A percentile compares a stretch with the other conserved stretches of the same genome.
Evolutionary conservation across 1,139 yeast species (phyloP).

Genomic region (Suhomyces maxii): DNA sequence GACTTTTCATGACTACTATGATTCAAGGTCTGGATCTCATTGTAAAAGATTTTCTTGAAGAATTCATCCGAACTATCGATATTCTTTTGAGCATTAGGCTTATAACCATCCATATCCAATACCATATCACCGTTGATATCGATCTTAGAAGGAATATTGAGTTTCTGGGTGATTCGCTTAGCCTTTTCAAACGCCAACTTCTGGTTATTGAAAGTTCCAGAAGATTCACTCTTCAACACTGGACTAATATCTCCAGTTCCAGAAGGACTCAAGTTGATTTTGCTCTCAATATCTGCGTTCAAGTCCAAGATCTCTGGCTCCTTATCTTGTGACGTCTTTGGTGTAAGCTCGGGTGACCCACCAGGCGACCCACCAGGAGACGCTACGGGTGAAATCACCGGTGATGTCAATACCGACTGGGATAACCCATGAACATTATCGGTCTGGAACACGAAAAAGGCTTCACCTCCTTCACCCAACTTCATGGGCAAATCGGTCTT

Average conservation of each 20-base stretch:
- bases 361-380: conserved; percentile 63
- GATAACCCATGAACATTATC: conserved; percentile 61
- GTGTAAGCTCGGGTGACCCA: conserved; percentile 23
- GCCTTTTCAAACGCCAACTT: conserved; percentile 63
- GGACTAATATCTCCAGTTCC: conserved; percentile 4
- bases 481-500: conserved; percentile 91
- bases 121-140: conserved; percentile 90
- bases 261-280: conserved; percentile 21
- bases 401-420: conserved; percentile 80
- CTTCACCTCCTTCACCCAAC: conserved; percentile 97
- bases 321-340: conserved; percentile 12
- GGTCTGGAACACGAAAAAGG: conserved; percentile 93
- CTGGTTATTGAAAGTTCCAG: conserved; percentile 19
- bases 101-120: conserved; percentile 95
- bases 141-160: conserved; percentile 85
- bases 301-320: conserved; percentile 38
- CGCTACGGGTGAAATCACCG: conserved; percentile 78
- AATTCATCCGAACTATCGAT: conserved; percentile 68
- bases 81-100: conserved; percentile 74
- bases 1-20: conserved; percentile 16
- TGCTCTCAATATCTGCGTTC: conserved; percentile 32
- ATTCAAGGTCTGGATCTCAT: conserved; percentile 40
- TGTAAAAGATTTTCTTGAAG: conserved; percentile 68
- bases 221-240: conserved; percentile 8
- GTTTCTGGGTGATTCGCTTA: conserved; percentile 63